Percentiles rank a stretch among this genome's conserved stretches.
These are phyloP conservation scores for Hypholoma fasciculare DNA, from an alignment of 768 basidiomycete species.

Conservation along the genomic window DNA sequence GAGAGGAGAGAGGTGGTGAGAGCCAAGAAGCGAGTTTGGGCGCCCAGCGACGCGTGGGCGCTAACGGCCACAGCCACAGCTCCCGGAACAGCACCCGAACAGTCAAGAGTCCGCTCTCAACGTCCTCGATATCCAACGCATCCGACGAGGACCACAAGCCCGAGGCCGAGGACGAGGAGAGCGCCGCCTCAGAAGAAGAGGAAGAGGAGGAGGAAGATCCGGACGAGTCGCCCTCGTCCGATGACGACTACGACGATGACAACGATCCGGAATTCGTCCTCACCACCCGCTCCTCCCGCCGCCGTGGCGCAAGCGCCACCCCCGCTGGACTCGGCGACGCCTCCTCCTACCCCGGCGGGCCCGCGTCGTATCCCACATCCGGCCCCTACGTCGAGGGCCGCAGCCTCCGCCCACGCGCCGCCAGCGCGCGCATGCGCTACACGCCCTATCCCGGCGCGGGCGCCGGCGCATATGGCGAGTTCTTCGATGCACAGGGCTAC, in stretches of 20 bases:
- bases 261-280: conserved; percentile 33
- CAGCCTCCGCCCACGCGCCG: conserved; percentile 24
- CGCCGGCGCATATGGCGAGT: conserved; percentile 29
- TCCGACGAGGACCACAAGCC: neutral
- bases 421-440: conserved; percentile 19
- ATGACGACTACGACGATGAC: conserved; percentile 22
- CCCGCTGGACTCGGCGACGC: neutral
- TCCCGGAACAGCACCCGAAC: neutral
- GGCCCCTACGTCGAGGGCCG: conserved; percentile 16
- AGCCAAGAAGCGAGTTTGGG: neutral
- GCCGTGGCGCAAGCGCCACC: conserved; percentile 10
- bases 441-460: conserved; percentile 20
- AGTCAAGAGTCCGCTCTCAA: neutral
- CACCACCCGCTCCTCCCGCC: conserved; percentile 8
- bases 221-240: neutral
- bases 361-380: conserved; percentile 1
- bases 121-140: neutral
- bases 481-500: neutral
- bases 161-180: conserved; percentile 12
- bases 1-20: neutral
- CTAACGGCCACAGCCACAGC: neutral
- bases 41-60: neutral
- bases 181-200: conserved; percentile 23
- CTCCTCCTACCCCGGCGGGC: conserved; percentile 2
- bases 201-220: conserved; percentile 21